Evolutionary conservation across 1,139 yeast species (phyloP).

Genomic region (Kodamaea anthophila): DNA sequence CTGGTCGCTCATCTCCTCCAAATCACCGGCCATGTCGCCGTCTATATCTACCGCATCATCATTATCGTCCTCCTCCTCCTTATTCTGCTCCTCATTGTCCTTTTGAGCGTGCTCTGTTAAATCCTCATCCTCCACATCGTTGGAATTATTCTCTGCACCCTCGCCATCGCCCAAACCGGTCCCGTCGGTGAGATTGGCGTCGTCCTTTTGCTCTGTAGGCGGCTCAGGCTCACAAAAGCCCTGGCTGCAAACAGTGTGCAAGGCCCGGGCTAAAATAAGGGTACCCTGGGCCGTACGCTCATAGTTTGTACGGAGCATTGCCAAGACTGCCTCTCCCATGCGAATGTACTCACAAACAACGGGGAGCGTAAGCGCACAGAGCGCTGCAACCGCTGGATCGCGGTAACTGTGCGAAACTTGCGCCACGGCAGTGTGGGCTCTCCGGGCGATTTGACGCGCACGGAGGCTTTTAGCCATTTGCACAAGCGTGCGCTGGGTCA

Average conservation of each 20-base stretch:
- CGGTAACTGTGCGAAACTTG: conserved; percentile 33
- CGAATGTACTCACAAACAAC: conserved; percentile 48
- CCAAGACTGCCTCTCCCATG: conserved; percentile 36
- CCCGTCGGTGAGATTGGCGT: conserved; percentile 67
- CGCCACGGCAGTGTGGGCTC: conserved; percentile 49
- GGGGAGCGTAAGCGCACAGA: conserved; percentile 53
- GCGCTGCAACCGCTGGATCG: conserved; percentile 25
- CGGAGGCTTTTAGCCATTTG: conserved; percentile 33
- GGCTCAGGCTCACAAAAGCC: conserved; percentile 95
- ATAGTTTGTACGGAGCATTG: conserved; percentile 42
- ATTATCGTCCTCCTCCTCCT: conserved; percentile 52
- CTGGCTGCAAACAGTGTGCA: conserved; percentile 61
- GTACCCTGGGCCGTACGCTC: conserved; percentile 54
- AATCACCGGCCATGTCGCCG: conserved; percentile 94
- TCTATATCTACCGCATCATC: conserved; percentile 89
- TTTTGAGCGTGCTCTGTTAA: conserved; percentile 83
- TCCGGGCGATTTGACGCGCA: too few species aligned
- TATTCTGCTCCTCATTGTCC: conserved; percentile 70
- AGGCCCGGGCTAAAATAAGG: conserved; percentile 48
- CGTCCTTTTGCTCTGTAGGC: conserved; percentile 60
- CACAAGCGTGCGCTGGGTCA: conserved; percentile 40
- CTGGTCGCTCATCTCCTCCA: conserved; percentile 74
- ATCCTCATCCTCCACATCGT: conserved; percentile 91
- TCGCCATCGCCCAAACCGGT: conserved; percentile 98
- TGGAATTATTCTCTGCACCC: conserved; percentile 74